Percentiles rank a stretch among this genome's conserved stretches.
Conservation (phyloP, 352 stramenopile genomes). For the Pythium periplocum region DNA sequence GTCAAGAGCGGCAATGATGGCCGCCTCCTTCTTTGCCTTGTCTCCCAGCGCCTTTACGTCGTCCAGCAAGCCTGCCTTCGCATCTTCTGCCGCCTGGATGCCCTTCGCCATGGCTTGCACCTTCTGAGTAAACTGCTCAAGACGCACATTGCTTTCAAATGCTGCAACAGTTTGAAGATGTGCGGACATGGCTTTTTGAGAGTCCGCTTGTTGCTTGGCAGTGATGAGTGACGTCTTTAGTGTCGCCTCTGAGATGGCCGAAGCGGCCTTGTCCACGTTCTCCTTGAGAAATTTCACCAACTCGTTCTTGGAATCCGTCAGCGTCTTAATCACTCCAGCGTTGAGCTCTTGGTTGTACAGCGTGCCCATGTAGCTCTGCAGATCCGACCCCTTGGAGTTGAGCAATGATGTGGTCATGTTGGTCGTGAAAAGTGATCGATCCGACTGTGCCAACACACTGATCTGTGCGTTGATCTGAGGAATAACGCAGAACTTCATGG, state of each 20-base stretch:
- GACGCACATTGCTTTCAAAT: not conserved
- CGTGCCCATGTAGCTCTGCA: no score
- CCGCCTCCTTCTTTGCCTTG: not conserved
- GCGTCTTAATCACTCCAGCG: not conserved
- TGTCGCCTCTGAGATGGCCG: not conserved
- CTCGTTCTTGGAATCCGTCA: not conserved
- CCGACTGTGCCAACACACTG: no score
- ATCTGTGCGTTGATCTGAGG: no score
- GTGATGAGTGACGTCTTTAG: constrained; percentile 1
- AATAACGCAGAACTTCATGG: no score
- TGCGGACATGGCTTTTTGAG: not conserved
- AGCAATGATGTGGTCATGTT: no score
- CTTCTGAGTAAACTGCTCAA: constrained; percentile 2
- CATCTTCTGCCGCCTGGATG: not conserved
- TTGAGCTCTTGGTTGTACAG: no score
- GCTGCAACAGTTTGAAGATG: not conserved
- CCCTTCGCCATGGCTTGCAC: not conserved
- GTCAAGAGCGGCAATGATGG: not conserved
- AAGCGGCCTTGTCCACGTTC: constrained; percentile 1
- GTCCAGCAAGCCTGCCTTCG: not conserved
- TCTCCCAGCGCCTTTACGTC: not conserved
- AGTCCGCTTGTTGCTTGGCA: not conserved
- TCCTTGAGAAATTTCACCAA: constrained; percentile 1
- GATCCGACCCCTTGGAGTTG: no score
- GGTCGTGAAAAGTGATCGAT: no score